These are phyloP conservation scores for Cordyceps javanica DNA, from an alignment of 2,329 filamentous ascomycete species.

Conservation along the genomic window DNA sequence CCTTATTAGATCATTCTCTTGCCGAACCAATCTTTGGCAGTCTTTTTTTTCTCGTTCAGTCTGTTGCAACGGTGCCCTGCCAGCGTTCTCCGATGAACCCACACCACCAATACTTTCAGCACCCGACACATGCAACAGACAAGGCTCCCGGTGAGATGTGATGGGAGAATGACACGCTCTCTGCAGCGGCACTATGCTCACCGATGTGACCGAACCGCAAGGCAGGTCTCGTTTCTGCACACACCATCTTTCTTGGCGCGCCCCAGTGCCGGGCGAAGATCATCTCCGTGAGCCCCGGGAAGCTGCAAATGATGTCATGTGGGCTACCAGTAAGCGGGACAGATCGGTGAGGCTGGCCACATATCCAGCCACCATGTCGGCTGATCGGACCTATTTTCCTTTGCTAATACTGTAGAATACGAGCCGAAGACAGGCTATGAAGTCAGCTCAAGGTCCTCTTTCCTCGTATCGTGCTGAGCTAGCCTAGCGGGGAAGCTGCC, in stretches of 20 bases:
- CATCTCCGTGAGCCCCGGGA: not conserved
- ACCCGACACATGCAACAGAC: no score
- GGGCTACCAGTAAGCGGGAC: not conserved
- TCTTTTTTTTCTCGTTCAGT: no score
- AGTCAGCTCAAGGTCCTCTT: not conserved
- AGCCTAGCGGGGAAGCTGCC: not conserved
- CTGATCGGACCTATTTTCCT: not conserved
- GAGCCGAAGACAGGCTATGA: not conserved
- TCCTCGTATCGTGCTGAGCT: not conserved
- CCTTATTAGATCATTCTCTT: not conserved
- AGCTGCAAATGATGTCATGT: conserved; percentile 2
- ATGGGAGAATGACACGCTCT: not conserved
- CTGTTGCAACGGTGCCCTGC: no score
- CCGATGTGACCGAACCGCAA: not conserved
- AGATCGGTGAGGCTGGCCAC: conserved; percentile 2
- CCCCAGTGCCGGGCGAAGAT: not conserved
- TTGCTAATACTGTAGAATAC: not conserved
- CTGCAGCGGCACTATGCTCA: not conserved
- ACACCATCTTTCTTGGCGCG: not conserved
- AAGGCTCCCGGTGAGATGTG: not conserved
- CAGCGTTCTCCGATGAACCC: not conserved
- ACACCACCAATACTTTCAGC: no score
- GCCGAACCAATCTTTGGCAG: not conserved
- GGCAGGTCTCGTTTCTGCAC: not conserved
- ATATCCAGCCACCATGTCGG: not conserved